These are phyloP conservation scores for Xanthoparmelia taractica DNA, from an alignment of 495 filamentous ascomycete genomes.

Conservation along the genomic window DNA sequence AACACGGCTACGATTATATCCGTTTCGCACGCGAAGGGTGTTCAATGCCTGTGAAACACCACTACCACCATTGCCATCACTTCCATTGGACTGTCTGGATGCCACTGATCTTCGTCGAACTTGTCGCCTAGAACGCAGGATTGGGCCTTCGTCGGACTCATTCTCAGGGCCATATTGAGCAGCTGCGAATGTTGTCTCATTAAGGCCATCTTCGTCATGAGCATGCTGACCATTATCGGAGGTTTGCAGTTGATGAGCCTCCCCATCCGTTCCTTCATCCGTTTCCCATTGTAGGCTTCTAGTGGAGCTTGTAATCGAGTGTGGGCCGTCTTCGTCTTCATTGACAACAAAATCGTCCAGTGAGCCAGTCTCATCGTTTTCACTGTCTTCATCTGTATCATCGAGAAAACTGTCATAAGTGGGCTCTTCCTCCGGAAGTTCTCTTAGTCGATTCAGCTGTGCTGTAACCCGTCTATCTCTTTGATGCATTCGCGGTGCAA, in stretches of 20 bases:
- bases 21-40: neutral
- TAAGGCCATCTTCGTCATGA: constrained; percentile 12
- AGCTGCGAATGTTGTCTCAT: neutral
- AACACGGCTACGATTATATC: neutral
- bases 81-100: constrained; percentile 1
- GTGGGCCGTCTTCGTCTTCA: constrained; percentile 24
- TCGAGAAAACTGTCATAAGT: neutral
- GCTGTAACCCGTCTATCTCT: neutral
- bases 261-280: constrained; percentile 9
- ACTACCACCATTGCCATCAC: neutral
- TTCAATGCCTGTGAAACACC: constrained; percentile 7
- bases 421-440: neutral
- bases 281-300: constrained; percentile 17
- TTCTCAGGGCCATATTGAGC: constrained; percentile 8
- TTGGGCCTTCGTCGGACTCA: constrained; percentile 32
- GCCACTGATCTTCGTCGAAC: neutral
- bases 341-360: constrained; percentile 40
- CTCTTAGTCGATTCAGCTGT: neutral
- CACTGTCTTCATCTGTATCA: constrained; percentile 18
- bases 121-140: constrained; percentile 23
- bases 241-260: neutral
- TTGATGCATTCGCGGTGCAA: neutral
- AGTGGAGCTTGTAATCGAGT: constrained; percentile 9
- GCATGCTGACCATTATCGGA: constrained; percentile 10
- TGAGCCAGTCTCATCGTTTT: constrained; percentile 34